Base-by-base conservation (phyloP, 139 green algal genomes). In the Asterochloris erici region DNA sequence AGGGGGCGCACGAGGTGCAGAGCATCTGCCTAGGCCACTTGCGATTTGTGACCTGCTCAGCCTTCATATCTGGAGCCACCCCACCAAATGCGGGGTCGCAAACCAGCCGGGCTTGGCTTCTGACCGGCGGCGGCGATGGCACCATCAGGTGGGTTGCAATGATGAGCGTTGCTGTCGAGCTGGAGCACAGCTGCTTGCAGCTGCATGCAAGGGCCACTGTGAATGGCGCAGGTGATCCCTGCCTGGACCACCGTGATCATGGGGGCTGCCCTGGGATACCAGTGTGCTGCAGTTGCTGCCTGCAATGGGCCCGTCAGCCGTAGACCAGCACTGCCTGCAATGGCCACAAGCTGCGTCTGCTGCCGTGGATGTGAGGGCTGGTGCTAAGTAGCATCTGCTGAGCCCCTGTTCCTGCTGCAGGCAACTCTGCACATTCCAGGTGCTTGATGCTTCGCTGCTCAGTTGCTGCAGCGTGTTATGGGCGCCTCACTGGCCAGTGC, bases 21-120 rank as follows among this genome's bases (percentile, higher is more conserved):
- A 88, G 64, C 81, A 96, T 93, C 81, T 98, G 94, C 89, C 79
- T 98, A 17, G 94, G 94, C 29, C 94, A 98, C 90, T 89, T 82
- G 12, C 78, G 85, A 14, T 97, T 94, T 84, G 93, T 95, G 6
- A 90, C 89, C 0, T 89, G 82, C 66, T 80, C 80, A 11, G 85
- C 89, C 1, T 97, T 94, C 75, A 83, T 93, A 21, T 68, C 26
- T 11, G 21, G 68, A 13, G 38, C 17, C 16, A 29, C 14, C 26
- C 54, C 82, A 68, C 64, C 75, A 63, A 68, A 69, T 13, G 21
- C 68, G 2, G 60, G 38, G 14, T 15, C 47, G 24, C 54, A 80
- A 13, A 26, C 76, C 29, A 14, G 68, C 24, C 38, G 6, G 38
- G 38, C 68, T 23, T 24, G 92, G 73, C 73, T 98, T 14, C 63